These are phyloP conservation scores for Chrysoporthe austroafricana DNA, from an alignment of 2,329 filamentous ascomycete species.

Conservation along the genomic window DNA sequence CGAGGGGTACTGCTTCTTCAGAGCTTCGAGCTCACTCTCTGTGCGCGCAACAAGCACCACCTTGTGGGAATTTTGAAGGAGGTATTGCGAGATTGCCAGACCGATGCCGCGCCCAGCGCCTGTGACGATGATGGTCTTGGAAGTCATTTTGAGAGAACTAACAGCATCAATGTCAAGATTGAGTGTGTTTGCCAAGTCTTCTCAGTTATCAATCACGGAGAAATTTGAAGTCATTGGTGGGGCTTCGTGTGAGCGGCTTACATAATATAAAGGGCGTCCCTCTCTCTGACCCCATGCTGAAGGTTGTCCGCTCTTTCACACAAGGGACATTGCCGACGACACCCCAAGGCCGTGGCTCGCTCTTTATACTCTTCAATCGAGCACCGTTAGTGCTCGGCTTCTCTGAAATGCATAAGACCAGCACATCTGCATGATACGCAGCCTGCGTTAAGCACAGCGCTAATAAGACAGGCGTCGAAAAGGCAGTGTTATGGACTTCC, in stretches of 20 bases:
- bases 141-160: conserved; percentile 41
- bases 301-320: background rate
- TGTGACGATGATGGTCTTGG: conserved; percentile 72
- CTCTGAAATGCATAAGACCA: too few species aligned
- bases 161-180: background rate
- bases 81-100: conserved; percentile 55
- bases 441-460: too few species aligned
- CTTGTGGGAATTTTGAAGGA: conserved; percentile 59
- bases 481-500: too few species aligned
- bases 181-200: conserved; percentile 1
- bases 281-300: background rate
- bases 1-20: conserved; percentile 55
- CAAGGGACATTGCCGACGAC: background rate
- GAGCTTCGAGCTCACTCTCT: conserved; percentile 49
- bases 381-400: too few species aligned
- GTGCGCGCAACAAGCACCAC: conserved; percentile 63
- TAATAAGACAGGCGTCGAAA: too few species aligned
- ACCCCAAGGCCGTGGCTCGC: too few species aligned
- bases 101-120: conserved; percentile 68
- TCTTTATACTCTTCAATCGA: too few species aligned
- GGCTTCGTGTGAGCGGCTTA: conserved; percentile 7
- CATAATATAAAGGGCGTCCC: conserved; percentile 1
- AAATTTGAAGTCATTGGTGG: conserved; percentile 22
- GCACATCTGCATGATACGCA: too few species aligned
- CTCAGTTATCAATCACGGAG: conserved; percentile 8